Base-by-base conservation (phyloP, 2,329 filamentous ascomycete species). In the Paraphoma chrysanthemicola region DNA sequence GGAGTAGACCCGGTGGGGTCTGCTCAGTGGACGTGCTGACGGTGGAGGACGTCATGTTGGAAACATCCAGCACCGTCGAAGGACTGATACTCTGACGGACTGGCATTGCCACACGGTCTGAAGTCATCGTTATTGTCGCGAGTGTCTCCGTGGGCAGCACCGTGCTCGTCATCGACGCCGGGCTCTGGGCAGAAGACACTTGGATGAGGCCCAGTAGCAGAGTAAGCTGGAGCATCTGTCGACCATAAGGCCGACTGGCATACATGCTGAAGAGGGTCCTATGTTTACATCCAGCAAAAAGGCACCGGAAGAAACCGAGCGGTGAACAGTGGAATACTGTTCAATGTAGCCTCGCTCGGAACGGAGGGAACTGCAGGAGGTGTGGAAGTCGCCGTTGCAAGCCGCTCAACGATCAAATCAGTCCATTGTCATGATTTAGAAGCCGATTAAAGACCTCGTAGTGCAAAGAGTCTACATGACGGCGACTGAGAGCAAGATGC, bases 1-100 rank as follows among this genome's bases (percentile, higher is more conserved):
- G 51, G 44, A 64, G 62, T 39, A 61, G 48, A 7, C 56, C 53
- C 33, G 54, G 52, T 12, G 43, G 51, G 5, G 54, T 49, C 43
- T 54, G 18, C 14, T 55, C 33, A 23, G 36, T 38, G n/a, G 38
- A 23, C 6, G 17, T 38, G 41, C 30, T 50, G 6, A 16, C 41
- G 11, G 38, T 14, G 0, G 49, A 38, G 6, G 49, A 41, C 31
- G 54, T 52, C 6, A 30, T 14, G 17, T 31, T 41, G 6, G 14
- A 36, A 10, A 7, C 33, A 36, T 14, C 14, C 10, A 36, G 9
- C 6, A 36, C 10, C 7, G 33, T 36, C 33, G 33, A 36, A 36
- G 14, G 14, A 14, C 33, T 36, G 33, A 6, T 36, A 14, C 10
- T 36, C 14, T 36, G 33, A 36, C 14, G 33, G 33, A 10, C 33